phyloP scores from a whole-genome alignment of 768 basidiomycete genomes.

The Kockovaella imperatae region DNA sequence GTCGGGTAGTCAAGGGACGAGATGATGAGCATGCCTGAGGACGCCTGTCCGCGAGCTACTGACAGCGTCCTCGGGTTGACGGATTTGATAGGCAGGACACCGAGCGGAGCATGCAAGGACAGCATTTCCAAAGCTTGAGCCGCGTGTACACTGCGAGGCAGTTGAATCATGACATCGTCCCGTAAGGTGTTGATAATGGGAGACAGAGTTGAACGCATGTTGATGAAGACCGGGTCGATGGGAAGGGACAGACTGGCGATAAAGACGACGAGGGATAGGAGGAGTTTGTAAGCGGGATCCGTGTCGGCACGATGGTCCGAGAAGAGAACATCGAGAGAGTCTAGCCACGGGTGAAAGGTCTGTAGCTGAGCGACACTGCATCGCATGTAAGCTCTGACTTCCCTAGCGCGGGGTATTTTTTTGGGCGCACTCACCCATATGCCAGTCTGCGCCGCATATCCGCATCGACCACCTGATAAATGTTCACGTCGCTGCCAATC shows the following conservation, averaged over 20 bases:
- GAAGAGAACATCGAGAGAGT: constrained; percentile 12
- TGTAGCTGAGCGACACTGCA: constrained; percentile 19
- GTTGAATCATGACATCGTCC: constrained; percentile 13
- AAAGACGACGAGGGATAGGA: constrained; percentile 20
- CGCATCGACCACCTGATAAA: constrained; percentile 13
- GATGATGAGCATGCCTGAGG: not conserved
- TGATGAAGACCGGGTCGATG: not conserved
- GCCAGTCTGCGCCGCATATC: constrained; percentile 14
- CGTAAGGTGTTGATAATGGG: constrained; percentile 16
- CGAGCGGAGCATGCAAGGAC: constrained; percentile 23
- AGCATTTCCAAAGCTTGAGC: constrained; percentile 28
- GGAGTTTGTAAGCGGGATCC: constrained; percentile 1
- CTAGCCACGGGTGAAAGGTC: constrained; percentile 29
- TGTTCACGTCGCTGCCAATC: constrained; percentile 15
- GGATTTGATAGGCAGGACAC: constrained; percentile 17
- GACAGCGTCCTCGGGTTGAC: constrained; percentile 12
- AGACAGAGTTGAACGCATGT: constrained; percentile 5
- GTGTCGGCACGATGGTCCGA: not conserved
- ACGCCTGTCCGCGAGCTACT: constrained; percentile 24
- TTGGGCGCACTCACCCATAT: constrained; percentile 27
- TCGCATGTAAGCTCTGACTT: constrained; percentile 1
- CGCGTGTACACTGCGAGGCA: constrained; percentile 9
- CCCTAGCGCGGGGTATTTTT: not conserved
- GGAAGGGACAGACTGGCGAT: constrained; percentile 22
- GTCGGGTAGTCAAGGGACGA: constrained; percentile 4